phyloP scores from a whole-genome alignment of 2,329 filamentous ascomycete genomes.

The Colletotrichum paranaense region DNA sequence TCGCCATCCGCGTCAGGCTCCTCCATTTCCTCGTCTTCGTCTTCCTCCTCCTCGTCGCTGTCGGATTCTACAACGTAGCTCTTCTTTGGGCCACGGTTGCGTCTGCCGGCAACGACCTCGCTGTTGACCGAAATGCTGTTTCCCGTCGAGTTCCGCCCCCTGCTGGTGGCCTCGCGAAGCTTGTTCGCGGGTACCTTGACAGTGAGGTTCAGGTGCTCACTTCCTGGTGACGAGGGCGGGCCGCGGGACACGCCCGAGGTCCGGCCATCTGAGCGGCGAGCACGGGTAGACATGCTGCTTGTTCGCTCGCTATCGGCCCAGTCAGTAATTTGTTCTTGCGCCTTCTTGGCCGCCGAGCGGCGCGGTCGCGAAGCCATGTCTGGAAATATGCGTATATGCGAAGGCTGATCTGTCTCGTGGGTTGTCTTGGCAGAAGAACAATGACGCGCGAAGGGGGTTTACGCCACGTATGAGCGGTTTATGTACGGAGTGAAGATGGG shows the following conservation, averaged over 20 bases:
- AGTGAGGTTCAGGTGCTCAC: constrained; percentile 61
- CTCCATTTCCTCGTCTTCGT: constrained; percentile 49
- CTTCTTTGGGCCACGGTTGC: constrained; percentile 67
- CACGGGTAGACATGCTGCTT: constrained; percentile 61
- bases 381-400: constrained; percentile 24
- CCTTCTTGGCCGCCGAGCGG: constrained; percentile 55
- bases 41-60: constrained; percentile 57
- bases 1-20: constrained; percentile 44
- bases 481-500: background rate
- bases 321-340: constrained; percentile 55
- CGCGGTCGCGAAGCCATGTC: constrained; percentile 61
- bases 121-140: constrained; percentile 44
- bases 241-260: constrained; percentile 56
- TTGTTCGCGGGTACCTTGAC: constrained; percentile 64
- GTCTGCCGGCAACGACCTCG: constrained; percentile 61
- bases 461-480: background rate
- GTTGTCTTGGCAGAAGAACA: constrained; percentile 6
- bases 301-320: constrained; percentile 60
- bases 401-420: constrained; percentile 6
- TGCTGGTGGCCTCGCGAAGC: constrained; percentile 61
- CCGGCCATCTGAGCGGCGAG: constrained; percentile 61
- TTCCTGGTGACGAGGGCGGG: constrained; percentile 56
- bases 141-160: constrained; percentile 44
- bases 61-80: constrained; percentile 70
- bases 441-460: constrained; percentile 3